phyloP scores from a whole-genome alignment of 2,329 filamentous ascomycete species.

The Colletotrichum coccodes region DNA sequence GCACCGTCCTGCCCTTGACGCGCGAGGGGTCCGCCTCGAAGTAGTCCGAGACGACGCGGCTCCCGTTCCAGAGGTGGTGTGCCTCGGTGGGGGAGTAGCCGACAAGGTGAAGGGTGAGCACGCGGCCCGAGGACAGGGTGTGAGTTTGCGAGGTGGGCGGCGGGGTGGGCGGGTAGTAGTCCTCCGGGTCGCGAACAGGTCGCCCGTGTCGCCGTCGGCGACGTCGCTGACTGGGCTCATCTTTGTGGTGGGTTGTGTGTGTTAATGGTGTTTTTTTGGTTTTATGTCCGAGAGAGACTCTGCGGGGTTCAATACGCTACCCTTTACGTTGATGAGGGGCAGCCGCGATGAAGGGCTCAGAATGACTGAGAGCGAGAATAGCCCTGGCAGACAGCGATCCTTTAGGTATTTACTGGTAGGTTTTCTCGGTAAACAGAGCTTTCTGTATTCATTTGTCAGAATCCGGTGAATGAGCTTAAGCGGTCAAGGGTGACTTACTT shows the following conservation, averaged over 20 bases:
- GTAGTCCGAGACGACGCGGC: slow-evolving; percentile 80
- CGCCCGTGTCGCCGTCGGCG: slow-evolving; percentile 49
- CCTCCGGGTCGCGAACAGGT: slow-evolving; percentile 85
- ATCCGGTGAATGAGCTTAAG: neutral
- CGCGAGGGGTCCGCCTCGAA: slow-evolving; percentile 76
- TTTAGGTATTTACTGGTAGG: neutral
- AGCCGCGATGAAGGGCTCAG: neutral
- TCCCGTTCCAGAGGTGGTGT: slow-evolving; percentile 92
- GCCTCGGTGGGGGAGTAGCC: slow-evolving; percentile 91
- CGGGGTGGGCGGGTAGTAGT: slow-evolving; percentile 82
- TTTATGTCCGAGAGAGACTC: neutral
- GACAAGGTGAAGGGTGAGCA: slow-evolving; percentile 80
- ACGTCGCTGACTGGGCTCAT: slow-evolving; percentile 30
- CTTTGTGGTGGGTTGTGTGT: neutral
- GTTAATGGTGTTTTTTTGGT: neutral
- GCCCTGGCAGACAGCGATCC: neutral
- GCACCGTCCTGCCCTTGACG: slow-evolving; percentile 74
- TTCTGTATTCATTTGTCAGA: neutral
- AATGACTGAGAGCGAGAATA: neutral
- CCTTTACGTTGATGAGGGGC: neutral
- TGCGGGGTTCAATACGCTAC: neutral
- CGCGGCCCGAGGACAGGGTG: slow-evolving; percentile 72
- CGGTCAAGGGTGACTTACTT: neutral
- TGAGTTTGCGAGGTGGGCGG: slow-evolving; percentile 79
- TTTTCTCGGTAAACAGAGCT: neutral